Evolutionary conservation across 2,329 filamentous ascomycete species (phyloP).

Genomic region (Neonectria neomacrospora): DNA sequence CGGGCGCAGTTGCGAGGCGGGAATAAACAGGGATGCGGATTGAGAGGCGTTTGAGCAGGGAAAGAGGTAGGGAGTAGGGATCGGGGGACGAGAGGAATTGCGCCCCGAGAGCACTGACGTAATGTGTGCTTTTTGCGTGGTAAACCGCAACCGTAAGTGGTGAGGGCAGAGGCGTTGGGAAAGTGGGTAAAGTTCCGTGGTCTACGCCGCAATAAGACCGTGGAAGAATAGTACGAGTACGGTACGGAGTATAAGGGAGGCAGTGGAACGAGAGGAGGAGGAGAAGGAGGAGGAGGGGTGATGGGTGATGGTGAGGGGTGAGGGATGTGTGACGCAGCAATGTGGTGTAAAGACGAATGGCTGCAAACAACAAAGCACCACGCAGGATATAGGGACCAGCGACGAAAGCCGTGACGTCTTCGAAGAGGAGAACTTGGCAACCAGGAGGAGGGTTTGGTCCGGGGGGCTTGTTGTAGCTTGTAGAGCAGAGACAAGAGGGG

Average conservation of each 20-base stretch:
- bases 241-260: neutral
- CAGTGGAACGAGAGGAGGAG: neutral
- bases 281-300: neutral
- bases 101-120: slow-evolving; percentile 41
- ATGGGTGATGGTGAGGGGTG: neutral
- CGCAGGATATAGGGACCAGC: slow-evolving; percentile 18
- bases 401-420: slow-evolving; percentile 39
- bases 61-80: slow-evolving; percentile 27
- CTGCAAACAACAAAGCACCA: neutral
- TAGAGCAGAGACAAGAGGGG: slow-evolving; percentile 21
- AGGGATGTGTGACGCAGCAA: neutral
- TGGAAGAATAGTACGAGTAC: neutral
- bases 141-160: slow-evolving; percentile 21
- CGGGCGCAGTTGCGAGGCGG: slow-evolving; percentile 22
- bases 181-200: neutral
- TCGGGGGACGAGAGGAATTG: slow-evolving; percentile 35
- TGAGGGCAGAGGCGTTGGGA: slow-evolving; percentile 1
- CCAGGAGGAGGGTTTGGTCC: slow-evolving; percentile 44
- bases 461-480: slow-evolving; percentile 27
- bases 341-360: neutral
- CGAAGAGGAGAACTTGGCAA: slow-evolving; percentile 14
- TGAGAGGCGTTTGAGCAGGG: slow-evolving; percentile 18
- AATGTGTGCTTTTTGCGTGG: slow-evolving; percentile 35
- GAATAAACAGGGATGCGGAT: slow-evolving; percentile 11
- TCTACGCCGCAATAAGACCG: neutral